phyloP scores from a whole-genome alignment of 2,329 filamentous ascomycete genomes.

The Hypomyces rosellus region DNA sequence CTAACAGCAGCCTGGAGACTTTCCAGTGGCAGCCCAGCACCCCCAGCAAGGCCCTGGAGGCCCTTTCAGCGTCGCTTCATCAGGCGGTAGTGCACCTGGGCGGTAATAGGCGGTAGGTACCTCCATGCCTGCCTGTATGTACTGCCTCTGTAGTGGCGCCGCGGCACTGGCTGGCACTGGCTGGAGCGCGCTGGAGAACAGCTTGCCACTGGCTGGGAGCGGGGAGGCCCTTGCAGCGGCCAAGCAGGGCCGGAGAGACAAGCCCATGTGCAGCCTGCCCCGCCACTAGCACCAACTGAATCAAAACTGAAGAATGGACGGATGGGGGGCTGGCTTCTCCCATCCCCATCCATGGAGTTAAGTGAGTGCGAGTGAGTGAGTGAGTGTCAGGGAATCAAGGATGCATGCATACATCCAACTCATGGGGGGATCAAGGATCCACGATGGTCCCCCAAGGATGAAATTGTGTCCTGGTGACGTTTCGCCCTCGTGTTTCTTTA shows the following conservation, averaged over 20 bases:
- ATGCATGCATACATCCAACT: too few species aligned
- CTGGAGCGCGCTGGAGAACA: neutral
- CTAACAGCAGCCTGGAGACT: slow-evolving; percentile 4
- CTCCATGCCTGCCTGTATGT: too few species aligned
- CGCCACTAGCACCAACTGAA: neutral
- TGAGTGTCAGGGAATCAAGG: too few species aligned
- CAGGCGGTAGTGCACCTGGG: slow-evolving; percentile 6
- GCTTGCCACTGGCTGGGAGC: neutral
- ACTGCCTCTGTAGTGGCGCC: neutral
- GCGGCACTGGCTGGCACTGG: neutral
- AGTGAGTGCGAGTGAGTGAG: too few species aligned
- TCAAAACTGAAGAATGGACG: too few species aligned
- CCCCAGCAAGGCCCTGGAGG: slow-evolving; percentile 3
- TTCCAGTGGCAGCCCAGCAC: neutral
- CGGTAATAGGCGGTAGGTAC: too few species aligned
- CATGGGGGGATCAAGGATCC: too few species aligned
- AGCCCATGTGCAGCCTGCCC: neutral
- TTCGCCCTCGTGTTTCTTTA: too few species aligned
- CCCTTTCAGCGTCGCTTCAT: slow-evolving; percentile 4
- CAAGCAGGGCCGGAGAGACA: neutral
- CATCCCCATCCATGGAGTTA: too few species aligned
- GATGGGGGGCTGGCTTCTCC: too few species aligned
- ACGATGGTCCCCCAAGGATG: too few species aligned
- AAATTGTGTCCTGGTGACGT: too few species aligned
- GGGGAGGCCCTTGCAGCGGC: slow-evolving; percentile 6